Evolutionary conservation across 1,284 basidiomycete species (phyloP).

Genomic region (Melampsora americana): DNA sequence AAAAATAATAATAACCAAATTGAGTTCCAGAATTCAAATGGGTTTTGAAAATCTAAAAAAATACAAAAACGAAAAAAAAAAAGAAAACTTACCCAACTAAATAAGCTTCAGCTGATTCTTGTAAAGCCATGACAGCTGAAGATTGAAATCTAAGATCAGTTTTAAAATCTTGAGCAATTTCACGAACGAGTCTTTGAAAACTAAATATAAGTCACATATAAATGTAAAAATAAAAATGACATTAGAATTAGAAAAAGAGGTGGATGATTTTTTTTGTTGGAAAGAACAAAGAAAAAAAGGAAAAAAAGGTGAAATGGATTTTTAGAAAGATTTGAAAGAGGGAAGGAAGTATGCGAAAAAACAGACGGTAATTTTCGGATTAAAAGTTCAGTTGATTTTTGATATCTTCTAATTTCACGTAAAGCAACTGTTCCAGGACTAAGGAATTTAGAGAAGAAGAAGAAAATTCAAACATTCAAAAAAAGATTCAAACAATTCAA

Average conservation of each 20-base stretch:
- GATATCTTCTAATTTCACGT: constrained; percentile 51
- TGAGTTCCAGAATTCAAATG: no score
- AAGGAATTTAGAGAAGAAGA: not conserved
- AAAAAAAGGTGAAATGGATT: no score
- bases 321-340: no score
- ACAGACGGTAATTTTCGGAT: constrained; percentile 57
- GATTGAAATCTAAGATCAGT: constrained; percentile 71
- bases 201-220: constrained; percentile 25
- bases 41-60: not conserved
- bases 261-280: no score
- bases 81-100: constrained; percentile 52
- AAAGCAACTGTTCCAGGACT: constrained; percentile 52
- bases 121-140: constrained; percentile 68
- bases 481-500: constrained; percentile 51
- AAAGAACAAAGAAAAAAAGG: constrained; percentile 37
- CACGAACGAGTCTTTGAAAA: constrained; percentile 51
- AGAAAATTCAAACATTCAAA: constrained; percentile 4
- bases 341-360: no score
- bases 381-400: constrained; percentile 58
- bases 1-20: no score
- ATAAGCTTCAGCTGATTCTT: constrained; percentile 71
- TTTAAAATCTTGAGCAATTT: constrained; percentile 54
- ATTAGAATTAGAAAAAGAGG: no score
- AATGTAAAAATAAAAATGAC: constrained; percentile 57
- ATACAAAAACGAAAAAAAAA: not conserved